Base-by-base conservation (phyloP, 192 early-diverging fungal genomes). In the Entophlyctis helioformis region DNA sequence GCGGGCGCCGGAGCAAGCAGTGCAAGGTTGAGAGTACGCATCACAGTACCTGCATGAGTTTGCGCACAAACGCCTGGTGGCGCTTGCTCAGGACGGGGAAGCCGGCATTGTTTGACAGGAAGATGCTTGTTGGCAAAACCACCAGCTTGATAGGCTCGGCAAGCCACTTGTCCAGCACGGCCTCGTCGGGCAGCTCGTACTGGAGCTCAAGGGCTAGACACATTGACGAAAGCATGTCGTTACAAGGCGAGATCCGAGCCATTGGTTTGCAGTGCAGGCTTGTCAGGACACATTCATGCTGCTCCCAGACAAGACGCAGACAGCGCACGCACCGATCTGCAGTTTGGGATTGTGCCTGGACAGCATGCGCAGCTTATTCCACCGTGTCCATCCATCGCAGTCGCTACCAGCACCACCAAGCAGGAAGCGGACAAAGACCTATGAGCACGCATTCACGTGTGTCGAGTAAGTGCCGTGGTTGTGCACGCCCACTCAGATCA, bases 71-170 rank as follows among this genome's bases (percentile, higher is more conserved):
- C 0, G 42, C 27, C 62, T 98, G 96, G 50, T 89, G 78, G 0
- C 44, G 40, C 51, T 86, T 86, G 23, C 69, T 68, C 23, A 98
- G 72, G 29, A 96, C 96, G 9, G 96, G 93, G 51, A 76, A 93
- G 1, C 88, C 87, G 44, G 81, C 82, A 27, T 61, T 57, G 62
- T 96, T 96, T 6, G 53, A 54, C 4, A 87, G 46, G 48, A 98
- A 98, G 26, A 85, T 53, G 15, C 57, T 31, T 11, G 74, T 76
- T 2, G 85, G 79, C 7, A 98, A 34, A 31, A 89, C 70, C 3
- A 95, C 64, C 1, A 70, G 56, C 45, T 78, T 73, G 16, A 98
- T 64, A 0, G 96, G 96, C 51, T 97, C 93, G 1, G 91, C 83
- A 12, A 78, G 56, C 96, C 96, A 98, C 37, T 64, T 66, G 10